These are phyloP conservation scores for Verticillium dahliae DNA, from an alignment of 2,329 filamentous ascomycete genomes.

Conservation along the genomic window DNA sequence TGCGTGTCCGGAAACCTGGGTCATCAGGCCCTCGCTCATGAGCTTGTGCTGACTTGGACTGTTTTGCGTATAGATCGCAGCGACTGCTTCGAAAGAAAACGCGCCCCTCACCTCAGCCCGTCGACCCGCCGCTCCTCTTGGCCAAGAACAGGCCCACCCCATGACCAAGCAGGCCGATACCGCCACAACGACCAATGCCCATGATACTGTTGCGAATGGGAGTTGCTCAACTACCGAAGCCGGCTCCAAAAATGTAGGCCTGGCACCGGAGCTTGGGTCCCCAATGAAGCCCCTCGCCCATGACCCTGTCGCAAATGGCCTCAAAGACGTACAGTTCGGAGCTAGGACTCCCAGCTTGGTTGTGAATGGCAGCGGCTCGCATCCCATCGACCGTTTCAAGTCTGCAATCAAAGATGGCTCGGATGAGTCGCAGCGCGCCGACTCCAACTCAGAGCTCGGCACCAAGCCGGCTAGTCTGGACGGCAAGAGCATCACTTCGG, in stretches of 20 bases:
- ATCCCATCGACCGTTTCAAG: conserved; percentile 28
- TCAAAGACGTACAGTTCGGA: conserved; percentile 22
- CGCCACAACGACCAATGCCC: not conserved
- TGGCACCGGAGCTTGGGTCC: not conserved
- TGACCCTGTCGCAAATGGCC: conserved; percentile 16
- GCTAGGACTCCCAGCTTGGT: conserved; percentile 33
- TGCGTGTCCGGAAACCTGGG: not conserved
- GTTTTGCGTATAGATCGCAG: conserved; percentile 35
- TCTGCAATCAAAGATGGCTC: conserved; percentile 36
- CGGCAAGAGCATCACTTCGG: conserved; percentile 89
- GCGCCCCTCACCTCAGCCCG: conserved; percentile 21
- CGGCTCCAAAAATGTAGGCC: not conserved
- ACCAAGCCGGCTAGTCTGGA: conserved; percentile 88
- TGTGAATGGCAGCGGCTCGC: conserved; percentile 41
- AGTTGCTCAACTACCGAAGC: not conserved
- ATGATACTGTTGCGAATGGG: not conserved
- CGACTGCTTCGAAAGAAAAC: conserved; percentile 34
- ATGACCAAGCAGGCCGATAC: not conserved
- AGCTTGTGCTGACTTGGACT: conserved; percentile 13
- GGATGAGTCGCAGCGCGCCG: conserved; percentile 52
- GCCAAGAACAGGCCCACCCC: conserved; percentile 4
- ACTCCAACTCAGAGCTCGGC: conserved; percentile 57
- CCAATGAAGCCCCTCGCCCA: conserved; percentile 1
- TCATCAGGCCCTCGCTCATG: not conserved
- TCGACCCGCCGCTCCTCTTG: conserved; percentile 13